Conservation (phyloP, 345 rosid species). For the Eucalyptus sp. region DNA sequence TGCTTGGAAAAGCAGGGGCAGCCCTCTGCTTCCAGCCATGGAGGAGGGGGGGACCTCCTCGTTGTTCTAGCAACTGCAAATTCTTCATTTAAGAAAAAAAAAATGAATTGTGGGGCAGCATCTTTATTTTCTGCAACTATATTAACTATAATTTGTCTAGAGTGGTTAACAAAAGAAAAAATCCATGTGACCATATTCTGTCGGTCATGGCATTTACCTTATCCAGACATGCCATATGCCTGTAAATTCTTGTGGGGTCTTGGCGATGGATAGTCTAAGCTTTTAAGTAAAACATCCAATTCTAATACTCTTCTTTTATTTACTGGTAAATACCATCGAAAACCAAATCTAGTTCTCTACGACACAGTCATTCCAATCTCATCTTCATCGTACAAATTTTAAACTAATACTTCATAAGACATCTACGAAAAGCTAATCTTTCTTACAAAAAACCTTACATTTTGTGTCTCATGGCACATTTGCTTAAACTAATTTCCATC, state of each 20-base stretch:
- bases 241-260: background rate
- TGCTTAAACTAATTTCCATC: rapidly evolving
- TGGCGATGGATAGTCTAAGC: background rate
- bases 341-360: background rate
- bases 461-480: rapidly evolving
- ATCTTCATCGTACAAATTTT: background rate
- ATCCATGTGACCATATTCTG: background rate
- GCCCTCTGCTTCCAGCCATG: background rate
- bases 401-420: rapidly evolving
- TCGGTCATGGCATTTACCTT: background rate
- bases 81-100: background rate
- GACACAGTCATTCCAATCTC: background rate
- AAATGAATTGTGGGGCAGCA: background rate
- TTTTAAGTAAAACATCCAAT: background rate
- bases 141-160: background rate
- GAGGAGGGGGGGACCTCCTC: background rate
- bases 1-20: background rate
- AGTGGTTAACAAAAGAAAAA: background rate
- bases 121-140: background rate
- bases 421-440: background rate
- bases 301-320: background rate
- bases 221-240: background rate
- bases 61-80: background rate
- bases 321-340: background rate
- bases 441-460: rapidly evolving